A percentile compares a stretch with the other conserved stretches of the same genome.
Evolutionary conservation across 2,329 filamentous ascomycete species (phyloP).

Genomic region (Trichoderma sp.): DNA sequence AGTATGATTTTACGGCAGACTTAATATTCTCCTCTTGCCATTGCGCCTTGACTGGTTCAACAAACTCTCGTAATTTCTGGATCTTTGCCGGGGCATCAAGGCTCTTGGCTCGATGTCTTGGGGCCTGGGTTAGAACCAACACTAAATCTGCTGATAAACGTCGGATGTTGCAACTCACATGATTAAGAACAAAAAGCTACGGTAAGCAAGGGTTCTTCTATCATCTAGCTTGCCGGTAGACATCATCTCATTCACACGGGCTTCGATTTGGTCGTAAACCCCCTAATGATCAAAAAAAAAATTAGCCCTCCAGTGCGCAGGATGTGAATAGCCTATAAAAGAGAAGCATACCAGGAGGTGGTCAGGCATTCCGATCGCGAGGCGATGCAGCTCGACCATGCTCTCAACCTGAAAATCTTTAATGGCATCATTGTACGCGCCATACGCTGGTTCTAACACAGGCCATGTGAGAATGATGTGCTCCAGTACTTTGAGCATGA

Average conservation of each 20-base stretch:
- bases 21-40: conserved; percentile 75
- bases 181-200: conserved; percentile 90
- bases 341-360: conserved; percentile 64
- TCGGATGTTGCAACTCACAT: conserved; percentile 52
- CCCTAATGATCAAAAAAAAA: conserved; percentile 46
- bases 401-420: conserved; percentile 84
- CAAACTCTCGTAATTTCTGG: conserved; percentile 69
- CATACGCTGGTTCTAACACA: conserved; percentile 66
- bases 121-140: conserved; percentile 12
- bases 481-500: conserved; percentile 87
- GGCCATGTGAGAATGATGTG: conserved; percentile 84
- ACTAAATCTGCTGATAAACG: not conserved
- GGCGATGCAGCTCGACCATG: conserved; percentile 81
- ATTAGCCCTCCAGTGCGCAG: conserved; percentile 24
- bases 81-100: conserved; percentile 71
- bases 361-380: conserved; percentile 88
- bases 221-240: conserved; percentile 72
- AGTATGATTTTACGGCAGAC: conserved; percentile 68
- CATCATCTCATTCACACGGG: conserved; percentile 77
- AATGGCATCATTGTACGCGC: conserved; percentile 80
- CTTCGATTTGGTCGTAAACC: conserved; percentile 84
- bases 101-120: conserved; percentile 73
- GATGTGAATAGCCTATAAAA: not conserved
- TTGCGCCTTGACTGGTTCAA: conserved; percentile 75
- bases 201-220: conserved; percentile 80